Conservation (phyloP, 768 basidiomycete genomes). For the Naganishia vishniacii region DNA sequence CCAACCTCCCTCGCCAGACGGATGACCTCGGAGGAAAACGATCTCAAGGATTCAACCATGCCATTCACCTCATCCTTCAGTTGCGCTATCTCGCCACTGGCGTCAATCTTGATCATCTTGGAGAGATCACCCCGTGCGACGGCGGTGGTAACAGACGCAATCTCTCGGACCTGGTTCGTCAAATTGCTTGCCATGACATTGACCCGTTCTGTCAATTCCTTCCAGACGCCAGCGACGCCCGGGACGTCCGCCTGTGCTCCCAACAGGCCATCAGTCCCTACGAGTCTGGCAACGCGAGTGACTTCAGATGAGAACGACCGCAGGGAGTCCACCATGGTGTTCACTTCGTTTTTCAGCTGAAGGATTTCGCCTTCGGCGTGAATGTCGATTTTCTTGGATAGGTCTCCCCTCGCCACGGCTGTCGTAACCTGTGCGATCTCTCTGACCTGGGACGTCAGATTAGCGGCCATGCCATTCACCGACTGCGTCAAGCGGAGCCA, state of each 20-base stretch:
- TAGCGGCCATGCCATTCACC: constrained; percentile 44
- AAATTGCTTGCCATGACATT: constrained; percentile 36
- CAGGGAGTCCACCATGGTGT: constrained; percentile 47
- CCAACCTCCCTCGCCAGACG: constrained; percentile 79
- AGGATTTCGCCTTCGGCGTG: constrained; percentile 50
- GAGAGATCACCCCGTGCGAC: constrained; percentile 72
- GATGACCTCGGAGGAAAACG: constrained; percentile 69
- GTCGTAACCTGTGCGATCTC: constrained; percentile 51
- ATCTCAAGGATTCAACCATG: constrained; percentile 88
- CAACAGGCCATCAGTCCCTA: constrained; percentile 80
- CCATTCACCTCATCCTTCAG: constrained; percentile 72
- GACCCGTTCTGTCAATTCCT: constrained; percentile 55
- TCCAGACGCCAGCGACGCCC: constrained; percentile 67
- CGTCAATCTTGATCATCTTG: constrained; percentile 83
- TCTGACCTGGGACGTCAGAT: constrained; percentile 49
- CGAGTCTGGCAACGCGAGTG: constrained; percentile 71
- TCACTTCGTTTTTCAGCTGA: constrained; percentile 48
- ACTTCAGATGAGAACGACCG: constrained; percentile 52
- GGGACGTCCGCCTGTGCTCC: constrained; percentile 83
- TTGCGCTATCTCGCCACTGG: constrained; percentile 69
- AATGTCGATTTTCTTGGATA: constrained; percentile 43
- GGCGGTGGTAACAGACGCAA: constrained; percentile 78
- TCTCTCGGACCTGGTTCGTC: constrained; percentile 52
- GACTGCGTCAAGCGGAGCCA: constrained; percentile 1
- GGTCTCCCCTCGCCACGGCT: constrained; percentile 49